A percentile compares a stretch with the other conserved stretches of the same genome.
Evolutionary conservation across 768 basidiomycete species (phyloP).

Genomic region (Flagelloscypha sp.): DNA sequence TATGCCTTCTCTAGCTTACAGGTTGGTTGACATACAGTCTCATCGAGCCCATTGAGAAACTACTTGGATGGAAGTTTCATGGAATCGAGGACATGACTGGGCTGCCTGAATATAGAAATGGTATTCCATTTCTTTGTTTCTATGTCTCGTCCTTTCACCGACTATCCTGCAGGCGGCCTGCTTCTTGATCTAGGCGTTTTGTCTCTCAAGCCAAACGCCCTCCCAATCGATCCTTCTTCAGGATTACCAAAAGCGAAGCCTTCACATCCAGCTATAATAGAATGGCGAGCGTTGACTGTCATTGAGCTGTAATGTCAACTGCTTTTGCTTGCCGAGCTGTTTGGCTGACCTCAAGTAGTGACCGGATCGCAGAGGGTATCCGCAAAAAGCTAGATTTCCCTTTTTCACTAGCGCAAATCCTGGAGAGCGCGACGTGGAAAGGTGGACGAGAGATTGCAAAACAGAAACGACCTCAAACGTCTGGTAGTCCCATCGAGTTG

Average conservation of each 20-base stretch:
- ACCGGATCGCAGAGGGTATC: constrained; percentile 69
- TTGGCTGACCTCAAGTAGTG: constrained; percentile 35
- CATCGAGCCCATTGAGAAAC: constrained; percentile 71
- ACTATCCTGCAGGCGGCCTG: constrained; percentile 57
- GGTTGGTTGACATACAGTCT: constrained; percentile 92
- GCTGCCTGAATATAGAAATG: constrained; percentile 92
- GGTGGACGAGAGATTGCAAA: constrained; percentile 91
- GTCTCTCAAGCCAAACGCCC: constrained; percentile 46
- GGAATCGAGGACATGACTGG: constrained; percentile 85
- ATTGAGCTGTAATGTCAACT: constrained; percentile 67
- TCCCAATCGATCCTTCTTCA: constrained; percentile 42
- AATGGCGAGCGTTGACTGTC: constrained; percentile 96
- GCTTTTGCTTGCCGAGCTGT: constrained; percentile 3
- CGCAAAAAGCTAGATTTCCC: constrained; percentile 48
- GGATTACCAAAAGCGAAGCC: constrained; percentile 59
- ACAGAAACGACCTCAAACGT: constrained; percentile 57
- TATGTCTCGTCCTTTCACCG: constrained; percentile 3
- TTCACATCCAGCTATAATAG: constrained; percentile 85
- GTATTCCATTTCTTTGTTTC: constrained; percentile 24
- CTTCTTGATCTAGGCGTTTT: constrained; percentile 80
- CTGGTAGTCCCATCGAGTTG: constrained; percentile 83
- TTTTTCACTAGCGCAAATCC: constrained; percentile 75
- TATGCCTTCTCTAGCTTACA: constrained; percentile 95
- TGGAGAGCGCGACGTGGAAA: constrained; percentile 97
- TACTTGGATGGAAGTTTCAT: constrained; percentile 74